Evolutionary conservation across 1,284 basidiomycete genomes (phyloP).

Genomic region (Rhizopogon hawkerae): DNA sequence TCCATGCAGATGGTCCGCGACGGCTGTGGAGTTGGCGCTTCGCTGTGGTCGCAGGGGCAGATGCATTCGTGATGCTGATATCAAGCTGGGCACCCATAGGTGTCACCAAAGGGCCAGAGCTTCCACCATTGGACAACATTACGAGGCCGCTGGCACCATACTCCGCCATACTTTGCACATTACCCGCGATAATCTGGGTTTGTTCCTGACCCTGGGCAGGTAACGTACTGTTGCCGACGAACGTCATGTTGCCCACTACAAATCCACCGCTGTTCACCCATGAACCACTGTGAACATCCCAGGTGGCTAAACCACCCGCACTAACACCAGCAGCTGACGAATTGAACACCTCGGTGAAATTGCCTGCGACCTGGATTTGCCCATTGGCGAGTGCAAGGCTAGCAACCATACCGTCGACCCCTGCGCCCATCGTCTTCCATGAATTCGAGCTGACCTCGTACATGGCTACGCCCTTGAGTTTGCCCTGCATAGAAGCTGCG

Average conservation of each 20-base stretch:
- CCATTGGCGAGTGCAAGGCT: constrained; percentile 46
- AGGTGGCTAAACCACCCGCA: constrained; percentile 69
- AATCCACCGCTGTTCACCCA: constrained; percentile 76
- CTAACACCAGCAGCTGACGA: constrained; percentile 29
- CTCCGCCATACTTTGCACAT: constrained; percentile 42
- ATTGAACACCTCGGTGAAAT: constrained; percentile 55
- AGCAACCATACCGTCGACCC: constrained; percentile 71
- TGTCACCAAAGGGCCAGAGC: constrained; percentile 42
- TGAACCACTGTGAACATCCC: constrained; percentile 52
- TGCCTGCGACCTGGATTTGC: constrained; percentile 63
- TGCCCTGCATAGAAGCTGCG: constrained; percentile 42
- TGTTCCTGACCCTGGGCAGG: constrained; percentile 28
- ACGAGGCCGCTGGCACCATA: constrained; percentile 69
- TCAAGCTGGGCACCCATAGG: constrained; percentile 52
- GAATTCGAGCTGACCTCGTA: constrained; percentile 64
- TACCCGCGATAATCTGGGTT: constrained; percentile 59
- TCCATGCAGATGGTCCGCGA: constrained; percentile 38
- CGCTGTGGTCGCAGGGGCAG: constrained; percentile 21
- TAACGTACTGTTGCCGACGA: constrained; percentile 55
- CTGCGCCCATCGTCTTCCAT: constrained; percentile 69
- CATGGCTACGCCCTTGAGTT: constrained; percentile 58
- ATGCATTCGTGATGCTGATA: constrained; percentile 22
- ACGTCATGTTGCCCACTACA: constrained; percentile 64
- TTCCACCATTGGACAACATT: constrained; percentile 55
- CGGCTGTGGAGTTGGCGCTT: constrained; percentile 32